These are phyloP conservation scores for Achlya hypogyna DNA, from an alignment of 352 stramenopile genomes.

Conservation along the genomic window DNA sequence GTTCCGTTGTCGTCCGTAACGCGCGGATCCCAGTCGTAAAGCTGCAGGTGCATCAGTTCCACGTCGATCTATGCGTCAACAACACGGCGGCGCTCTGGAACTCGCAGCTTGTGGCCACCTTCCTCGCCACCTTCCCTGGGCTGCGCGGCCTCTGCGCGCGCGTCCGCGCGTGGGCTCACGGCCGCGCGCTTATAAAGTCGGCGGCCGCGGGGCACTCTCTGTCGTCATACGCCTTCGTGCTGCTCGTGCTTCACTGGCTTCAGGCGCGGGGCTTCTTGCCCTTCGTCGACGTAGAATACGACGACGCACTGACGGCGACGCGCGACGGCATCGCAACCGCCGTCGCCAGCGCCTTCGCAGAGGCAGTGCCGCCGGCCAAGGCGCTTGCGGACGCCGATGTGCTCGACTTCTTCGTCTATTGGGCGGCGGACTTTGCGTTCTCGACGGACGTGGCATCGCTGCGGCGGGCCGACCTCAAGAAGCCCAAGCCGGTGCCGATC, in stretches of 20 bases:
- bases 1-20: conserved; percentile 29
- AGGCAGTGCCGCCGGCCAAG: neutral
- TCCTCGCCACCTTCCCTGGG: conserved; percentile 24
- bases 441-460: conserved; percentile 51
- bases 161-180: conserved; percentile 4
- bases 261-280: conserved; percentile 40
- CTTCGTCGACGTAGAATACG: conserved; percentile 25
- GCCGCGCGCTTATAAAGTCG: neutral
- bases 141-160: neutral
- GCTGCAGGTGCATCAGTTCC: conserved; percentile 29
- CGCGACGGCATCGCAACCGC: conserved; percentile 22
- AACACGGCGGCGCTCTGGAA: conserved; percentile 78
- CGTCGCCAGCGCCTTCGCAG: neutral
- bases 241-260: conserved; percentile 63
- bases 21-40: conserved; percentile 68
- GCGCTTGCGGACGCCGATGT: neutral
- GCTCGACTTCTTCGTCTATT: conserved; percentile 68
- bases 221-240: conserved; percentile 59
- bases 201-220: conserved; percentile 18
- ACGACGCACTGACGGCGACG: neutral
- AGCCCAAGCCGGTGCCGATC: conserved; percentile 34
- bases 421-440: conserved; percentile 61
- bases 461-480: conserved; percentile 25
- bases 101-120: conserved; percentile 39
- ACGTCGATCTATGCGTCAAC: conserved; percentile 71